Percentiles rank a stretch among this genome's conserved stretches.
phyloP scores from a whole-genome alignment of 2,329 filamentous ascomycete species.

The Paracoccidioides brasiliensis region DNA sequence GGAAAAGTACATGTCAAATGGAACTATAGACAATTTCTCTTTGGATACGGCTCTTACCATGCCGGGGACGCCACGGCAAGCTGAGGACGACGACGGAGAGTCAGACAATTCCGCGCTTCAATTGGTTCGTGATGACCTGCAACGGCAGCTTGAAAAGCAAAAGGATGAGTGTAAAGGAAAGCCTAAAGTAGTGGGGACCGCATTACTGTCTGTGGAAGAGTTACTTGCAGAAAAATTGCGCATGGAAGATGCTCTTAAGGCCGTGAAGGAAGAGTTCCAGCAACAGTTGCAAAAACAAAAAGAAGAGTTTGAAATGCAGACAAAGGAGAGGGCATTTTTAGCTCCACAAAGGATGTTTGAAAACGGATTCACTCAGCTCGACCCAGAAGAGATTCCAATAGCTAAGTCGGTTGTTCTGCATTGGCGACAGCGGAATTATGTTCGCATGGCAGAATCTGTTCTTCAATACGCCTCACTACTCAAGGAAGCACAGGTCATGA shows the following conservation, averaged over 20 bases:
- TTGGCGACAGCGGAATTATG: slow-evolving; percentile 77
- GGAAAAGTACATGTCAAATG: slow-evolving; percentile 91
- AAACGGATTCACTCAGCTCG: slow-evolving; percentile 41
- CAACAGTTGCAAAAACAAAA: slow-evolving; percentile 72
- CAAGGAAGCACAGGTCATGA: slow-evolving; percentile 97
- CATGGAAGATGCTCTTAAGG: slow-evolving; percentile 70
- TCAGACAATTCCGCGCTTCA: slow-evolving; percentile 49
- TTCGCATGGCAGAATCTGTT: slow-evolving; percentile 85
- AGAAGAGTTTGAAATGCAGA: slow-evolving; percentile 69
- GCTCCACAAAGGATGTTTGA: slow-evolving; percentile 41
- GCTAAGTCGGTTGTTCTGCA: slow-evolving; percentile 55
- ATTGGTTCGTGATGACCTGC: slow-evolving; percentile 68
- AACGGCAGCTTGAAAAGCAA: slow-evolving; percentile 66
- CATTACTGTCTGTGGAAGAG: slow-evolving; percentile 63
- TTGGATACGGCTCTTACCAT: slow-evolving; percentile 88
- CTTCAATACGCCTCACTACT: slow-evolving; percentile 75
- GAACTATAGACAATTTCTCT: slow-evolving; percentile 90
- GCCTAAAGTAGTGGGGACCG: slow-evolving; percentile 59
- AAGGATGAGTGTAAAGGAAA: slow-evolving; percentile 72
- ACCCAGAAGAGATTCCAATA: slow-evolving; percentile 56
- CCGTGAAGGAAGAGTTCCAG: slow-evolving; percentile 80
- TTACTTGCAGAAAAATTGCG: slow-evolving; percentile 67
- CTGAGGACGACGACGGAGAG: slow-evolving; percentile 51
- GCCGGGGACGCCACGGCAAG: slow-evolving; percentile 76
- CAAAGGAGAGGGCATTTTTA: slow-evolving; percentile 54